Conservation (phyloP, 2,329 filamentous ascomycete genomes). For the Aspergillus pseudotamarii region DNA sequence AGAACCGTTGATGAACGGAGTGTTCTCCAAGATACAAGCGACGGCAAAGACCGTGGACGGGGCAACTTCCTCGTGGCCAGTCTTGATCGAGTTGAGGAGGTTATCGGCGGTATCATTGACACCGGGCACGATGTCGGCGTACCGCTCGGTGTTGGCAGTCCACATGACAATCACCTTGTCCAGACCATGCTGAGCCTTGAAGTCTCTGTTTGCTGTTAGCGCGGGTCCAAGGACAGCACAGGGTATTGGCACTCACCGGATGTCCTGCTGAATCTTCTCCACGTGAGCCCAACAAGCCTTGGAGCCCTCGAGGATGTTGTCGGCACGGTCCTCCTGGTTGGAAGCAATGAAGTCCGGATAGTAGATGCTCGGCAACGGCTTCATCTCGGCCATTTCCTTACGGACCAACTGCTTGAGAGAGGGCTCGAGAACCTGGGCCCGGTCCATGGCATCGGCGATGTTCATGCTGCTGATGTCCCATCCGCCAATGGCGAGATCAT, state of each 20-base stretch:
- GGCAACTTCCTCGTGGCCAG: conserved; percentile 85
- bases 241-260: conserved; percentile 61
- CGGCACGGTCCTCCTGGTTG: conserved; percentile 95
- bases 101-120: conserved; percentile 98
- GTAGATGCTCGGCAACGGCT: conserved; percentile 91
- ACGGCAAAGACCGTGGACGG: conserved; percentile 96
- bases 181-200: conserved; percentile 81
- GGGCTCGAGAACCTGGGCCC: conserved; percentile 93
- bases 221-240: not conserved
- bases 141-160: conserved; percentile 99
- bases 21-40: conserved; percentile 84
- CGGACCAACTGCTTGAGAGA: conserved; percentile 83
- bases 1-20: conserved; percentile 98
- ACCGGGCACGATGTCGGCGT: conserved; percentile 81
- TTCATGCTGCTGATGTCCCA: conserved; percentile 97
- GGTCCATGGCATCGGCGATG: conserved; percentile 90
- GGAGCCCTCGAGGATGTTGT: conserved; percentile 81
- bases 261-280: conserved; percentile 89
- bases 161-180: conserved; percentile 98
- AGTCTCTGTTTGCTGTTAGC: conserved; percentile 60
- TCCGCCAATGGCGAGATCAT: conserved; percentile 90
- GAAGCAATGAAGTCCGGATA: conserved; percentile 99
- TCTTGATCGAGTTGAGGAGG: conserved; percentile 81
- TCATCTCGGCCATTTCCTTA: conserved; percentile 90
- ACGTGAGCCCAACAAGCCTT: conserved; percentile 88